These are phyloP conservation scores for Jaapia argillacea DNA, from an alignment of 768 basidiomycete genomes.

Conservation along the genomic window DNA sequence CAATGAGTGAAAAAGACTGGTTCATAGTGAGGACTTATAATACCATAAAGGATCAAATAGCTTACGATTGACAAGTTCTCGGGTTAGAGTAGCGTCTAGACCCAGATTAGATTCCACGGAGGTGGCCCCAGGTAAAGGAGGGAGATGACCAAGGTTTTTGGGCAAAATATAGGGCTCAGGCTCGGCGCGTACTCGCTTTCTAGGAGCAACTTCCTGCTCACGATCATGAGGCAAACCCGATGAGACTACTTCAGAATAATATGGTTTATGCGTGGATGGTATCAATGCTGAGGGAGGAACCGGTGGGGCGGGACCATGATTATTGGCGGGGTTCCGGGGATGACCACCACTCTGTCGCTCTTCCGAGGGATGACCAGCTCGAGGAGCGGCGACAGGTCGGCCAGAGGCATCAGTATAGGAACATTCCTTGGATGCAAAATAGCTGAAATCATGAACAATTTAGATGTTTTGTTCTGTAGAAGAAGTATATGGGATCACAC, in stretches of 20 bases:
- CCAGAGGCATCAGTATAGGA: slow-evolving; percentile 75
- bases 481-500: slow-evolving; percentile 23
- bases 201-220: too few species aligned
- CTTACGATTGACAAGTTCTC: slow-evolving; percentile 69
- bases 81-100: slow-evolving; percentile 42
- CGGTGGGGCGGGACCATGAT: too few species aligned
- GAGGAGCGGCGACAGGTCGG: slow-evolving; percentile 66
- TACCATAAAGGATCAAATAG: slow-evolving; percentile 11
- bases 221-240: too few species aligned
- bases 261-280: too few species aligned
- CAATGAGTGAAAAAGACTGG: slow-evolving; percentile 78
- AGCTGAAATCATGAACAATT: slow-evolving; percentile 31
- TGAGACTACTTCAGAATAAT: too few species aligned
- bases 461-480: slow-evolving; percentile 5
- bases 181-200: too few species aligned
- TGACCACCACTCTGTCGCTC: neutral
- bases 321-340: too few species aligned
- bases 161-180: too few species aligned
- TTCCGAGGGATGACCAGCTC: neutral
- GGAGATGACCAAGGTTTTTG: slow-evolving; percentile 3
- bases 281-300: too few species aligned
- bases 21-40: neutral
- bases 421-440: slow-evolving; percentile 73
- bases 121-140: slow-evolving; percentile 4
- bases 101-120: neutral